Evolutionary conservation across 768 basidiomycete species (phyloP), one percentile per base, ranked within the genome.

Genomic region (Trichaptum fuscoviolaceum): DNA sequence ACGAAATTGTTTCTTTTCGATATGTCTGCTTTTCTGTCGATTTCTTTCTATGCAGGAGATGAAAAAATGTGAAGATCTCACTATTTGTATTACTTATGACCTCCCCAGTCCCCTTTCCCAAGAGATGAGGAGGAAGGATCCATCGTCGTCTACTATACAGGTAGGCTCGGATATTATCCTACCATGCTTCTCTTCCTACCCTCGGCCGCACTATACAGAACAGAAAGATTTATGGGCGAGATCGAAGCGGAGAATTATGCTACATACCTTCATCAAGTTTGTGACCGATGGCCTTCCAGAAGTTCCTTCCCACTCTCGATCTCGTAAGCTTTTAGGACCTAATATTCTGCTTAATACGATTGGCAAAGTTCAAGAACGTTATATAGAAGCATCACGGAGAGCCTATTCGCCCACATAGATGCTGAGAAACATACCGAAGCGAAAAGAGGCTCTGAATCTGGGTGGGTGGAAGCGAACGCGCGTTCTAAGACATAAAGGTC

Each of bases 401-500:
- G 2, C 8, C 30, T 8, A 8, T 2, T 30, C 30, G 8, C 8
- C 30, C 2, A 3, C 30, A 30, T 30, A 30, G 30, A 30, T 30
- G 20, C 3, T 52, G 5, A 52, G 10, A 5, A 20, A 24, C 59
- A 17, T 36, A 79, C 77, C 35, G 83, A 85, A 0, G 85, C 81
- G 71, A 95, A 96, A 63, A 95, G 77, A 0, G 83, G 84, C 75
- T 92, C 91, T 2, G 93, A 92, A 35, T 90, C 87, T 0, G 97
- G 97, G 76, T 99, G 97, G 0, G 96, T 99, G 0, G 95, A 97
- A 0, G 89, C 79, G 75, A 99, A 97, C 0, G 97, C 96, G 30
- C 97, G 87, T 77, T 99, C 97, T 35, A 99, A 84, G 18, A 99
- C 97, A 74, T 97, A 99, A 1, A 99, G 84, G 76, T 99, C 97